Base-by-base conservation (phyloP, 139 green algal species). In the Chlamydomonas sp. region DNA sequence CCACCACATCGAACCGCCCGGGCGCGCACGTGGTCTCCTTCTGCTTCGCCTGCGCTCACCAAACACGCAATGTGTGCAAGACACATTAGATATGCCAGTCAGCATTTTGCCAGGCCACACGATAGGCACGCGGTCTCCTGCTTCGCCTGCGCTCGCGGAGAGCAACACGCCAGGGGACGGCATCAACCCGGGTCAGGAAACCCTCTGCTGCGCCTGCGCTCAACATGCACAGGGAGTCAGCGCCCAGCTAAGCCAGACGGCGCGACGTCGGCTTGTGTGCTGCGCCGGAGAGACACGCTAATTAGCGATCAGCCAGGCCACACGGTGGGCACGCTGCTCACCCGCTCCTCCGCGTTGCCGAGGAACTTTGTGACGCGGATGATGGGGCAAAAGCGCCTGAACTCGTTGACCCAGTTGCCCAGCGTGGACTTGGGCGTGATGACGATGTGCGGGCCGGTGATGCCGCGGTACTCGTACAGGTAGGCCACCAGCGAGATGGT, bases 361-460 rank as follows among this genome's bases (percentile, higher is more conserved):
- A 98, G 96, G 91, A 99, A 99, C 93, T 99, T 99, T 89, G 98
- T 92, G 6, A 96, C 93, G 18, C 94, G 92, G 85, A 99, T 95
- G 78, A 94, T 78, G 57, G 98, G 98, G 91, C 96, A 99, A 95
- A 98, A 99, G n/a, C 95, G 91, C 57, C 89, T 88, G 93, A 99
- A 98, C 95, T 99, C 98, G 89, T 99, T 99, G 78, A 99, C 97
- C 98, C 98, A 99, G 95, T 99, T 99, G 92, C 97, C 94, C 87
- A 99, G 94, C 17, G 97, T 99, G 63, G 97, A 99, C 93, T 99
- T 99, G 83, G 98, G 98, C 86, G 98, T 97, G 84, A 99, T 97
- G 66, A 99, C 95, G 91, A 99, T 96, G 95, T 99, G 97, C 4
- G 98, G 98, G 14, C 98, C 98, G 9, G 90, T 95, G 91, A 99